Conservation (phyloP, 2,329 filamentous ascomycete genomes). For the Aspergillus hortae region DNA sequence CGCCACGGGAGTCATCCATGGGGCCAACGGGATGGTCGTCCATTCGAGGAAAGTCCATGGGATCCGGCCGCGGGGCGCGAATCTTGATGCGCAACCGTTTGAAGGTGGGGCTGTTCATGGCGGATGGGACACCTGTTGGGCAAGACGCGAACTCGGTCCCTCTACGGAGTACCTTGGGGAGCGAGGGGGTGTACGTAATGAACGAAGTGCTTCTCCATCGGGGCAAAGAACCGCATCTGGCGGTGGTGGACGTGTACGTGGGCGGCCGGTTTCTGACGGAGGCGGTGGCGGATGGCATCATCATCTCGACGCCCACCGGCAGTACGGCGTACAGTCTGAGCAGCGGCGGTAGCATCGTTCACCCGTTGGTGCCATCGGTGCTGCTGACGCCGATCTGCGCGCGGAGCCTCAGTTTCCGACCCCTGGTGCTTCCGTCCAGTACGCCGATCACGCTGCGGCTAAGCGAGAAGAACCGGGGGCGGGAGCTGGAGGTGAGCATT, state of each 20-base stretch:
- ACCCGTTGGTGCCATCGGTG: conserved; percentile 83
- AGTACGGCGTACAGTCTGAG: conserved; percentile 95
- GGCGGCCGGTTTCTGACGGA: conserved; percentile 88
- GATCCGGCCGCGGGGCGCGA: conserved; percentile 67
- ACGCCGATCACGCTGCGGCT: conserved; percentile 78
- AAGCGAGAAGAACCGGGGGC: conserved; percentile 73
- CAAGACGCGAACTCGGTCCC: conserved; percentile 48
- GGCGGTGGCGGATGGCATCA: conserved; percentile 90
- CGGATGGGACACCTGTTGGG: conserved; percentile 50
- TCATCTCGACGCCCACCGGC: conserved; percentile 89
- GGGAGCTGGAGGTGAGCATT: conserved; percentile 74
- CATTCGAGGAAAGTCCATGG: conserved; percentile 77
- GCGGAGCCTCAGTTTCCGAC: conserved; percentile 85
- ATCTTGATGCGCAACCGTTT: conserved; percentile 83
- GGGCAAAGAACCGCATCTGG: conserved; percentile 83
- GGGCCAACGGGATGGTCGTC: conserved; percentile 63
- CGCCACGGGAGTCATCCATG: conserved; percentile 24
- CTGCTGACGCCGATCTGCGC: conserved; percentile 93
- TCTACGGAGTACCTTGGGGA: conserved; percentile 26
- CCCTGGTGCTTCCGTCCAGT: conserved; percentile 81
- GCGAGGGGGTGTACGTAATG: conserved; percentile 65
- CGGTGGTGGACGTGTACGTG: conserved; percentile 86
- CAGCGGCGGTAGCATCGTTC: conserved; percentile 87
- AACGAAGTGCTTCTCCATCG: conserved; percentile 95
- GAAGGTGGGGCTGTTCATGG: conserved; percentile 78